phyloP scores from a whole-genome alignment of 2,329 filamentous ascomycete genomes.

The Lasiodiplodia gonubiensis region DNA sequence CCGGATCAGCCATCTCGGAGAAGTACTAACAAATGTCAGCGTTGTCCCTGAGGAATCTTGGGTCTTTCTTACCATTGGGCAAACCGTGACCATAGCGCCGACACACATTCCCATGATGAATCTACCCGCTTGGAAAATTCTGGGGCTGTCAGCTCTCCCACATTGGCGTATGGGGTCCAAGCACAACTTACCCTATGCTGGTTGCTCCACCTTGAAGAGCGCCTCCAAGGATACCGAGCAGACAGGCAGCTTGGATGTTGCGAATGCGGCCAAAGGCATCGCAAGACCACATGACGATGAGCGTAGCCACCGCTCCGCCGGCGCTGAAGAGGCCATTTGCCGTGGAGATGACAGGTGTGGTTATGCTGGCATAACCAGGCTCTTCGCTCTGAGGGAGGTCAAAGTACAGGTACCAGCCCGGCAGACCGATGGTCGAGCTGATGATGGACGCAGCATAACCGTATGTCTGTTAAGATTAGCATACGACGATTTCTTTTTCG shows the following conservation, averaged over 20 bases:
- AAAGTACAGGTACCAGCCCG: conserved; percentile 59
- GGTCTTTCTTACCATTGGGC: not conserved
- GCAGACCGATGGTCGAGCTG: conserved; percentile 59
- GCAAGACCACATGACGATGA: conserved; percentile 59
- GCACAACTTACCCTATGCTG: conserved; percentile 31
- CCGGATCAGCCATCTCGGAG: conserved; percentile 50
- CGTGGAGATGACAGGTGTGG: conserved; percentile 55
- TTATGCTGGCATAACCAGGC: conserved; percentile 53
- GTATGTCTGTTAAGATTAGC: conserved; percentile 46
- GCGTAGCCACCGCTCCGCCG: conserved; percentile 54
- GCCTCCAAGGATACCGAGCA: conserved; percentile 54
- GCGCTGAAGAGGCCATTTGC: conserved; percentile 58
- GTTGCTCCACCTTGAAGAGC: conserved; percentile 54
- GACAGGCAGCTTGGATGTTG: conserved; percentile 55
- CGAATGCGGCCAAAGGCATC: conserved; percentile 52
- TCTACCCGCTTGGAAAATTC: conserved; percentile 53
- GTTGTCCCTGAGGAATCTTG: no score
- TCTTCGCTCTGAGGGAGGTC: conserved; percentile 52
- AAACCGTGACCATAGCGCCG: conserved; percentile 15
- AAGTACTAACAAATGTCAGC: conserved; percentile 42
- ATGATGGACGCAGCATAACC: conserved; percentile 60
- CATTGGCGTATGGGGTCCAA: no score
- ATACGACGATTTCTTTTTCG: not conserved
- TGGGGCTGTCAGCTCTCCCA: conserved; percentile 31
- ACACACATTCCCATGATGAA: conserved; percentile 52